A percentile compares a stretch with the other conserved stretches of the same genome.
Evolutionary conservation across 495 filamentous ascomycete genomes (phyloP).

Genomic region (Cercophora scortea): DNA sequence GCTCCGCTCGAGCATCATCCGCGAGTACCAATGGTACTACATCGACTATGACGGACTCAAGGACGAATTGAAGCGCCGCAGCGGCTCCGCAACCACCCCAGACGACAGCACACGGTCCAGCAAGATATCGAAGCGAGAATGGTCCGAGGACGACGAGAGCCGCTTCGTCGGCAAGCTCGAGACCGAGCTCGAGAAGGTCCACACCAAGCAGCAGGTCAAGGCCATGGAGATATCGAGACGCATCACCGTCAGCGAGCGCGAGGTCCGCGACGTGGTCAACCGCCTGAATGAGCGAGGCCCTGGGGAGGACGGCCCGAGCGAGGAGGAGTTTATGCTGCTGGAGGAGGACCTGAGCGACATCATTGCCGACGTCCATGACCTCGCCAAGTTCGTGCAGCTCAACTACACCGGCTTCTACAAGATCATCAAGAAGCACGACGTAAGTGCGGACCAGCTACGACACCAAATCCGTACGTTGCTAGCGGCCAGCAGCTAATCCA

Average conservation of each 20-base stretch:
- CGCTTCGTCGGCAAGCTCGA: conserved; percentile 81
- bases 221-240: conserved; percentile 86
- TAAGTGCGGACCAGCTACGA: conserved; percentile 32
- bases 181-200: conserved; percentile 90
- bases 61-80: conserved; percentile 68
- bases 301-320: conserved; percentile 54
- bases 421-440: conserved; percentile 99
- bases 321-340: conserved; percentile 89
- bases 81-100: conserved; percentile 36
- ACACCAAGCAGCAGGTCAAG: conserved; percentile 93
- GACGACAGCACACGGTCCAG: conserved; percentile 5
- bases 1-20: conserved; percentile 84
- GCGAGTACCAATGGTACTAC: conserved; percentile 94
- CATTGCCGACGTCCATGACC: conserved; percentile 96
- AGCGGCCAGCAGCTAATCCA: not conserved
- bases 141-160: conserved; percentile 90
- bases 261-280: conserved; percentile 79
- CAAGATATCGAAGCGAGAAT: conserved; percentile 44
- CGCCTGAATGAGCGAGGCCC: conserved; percentile 54
- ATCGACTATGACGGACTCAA: conserved; percentile 96
- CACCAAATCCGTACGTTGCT: too few relatives aligned
- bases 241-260: conserved; percentile 77
- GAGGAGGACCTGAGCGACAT: conserved; percentile 96
- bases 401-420: conserved; percentile 99
- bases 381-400: conserved; percentile 96